Evolutionary conservation across 129 eudicot species (phyloP), one percentile per base, ranked within the genome.

Genomic region (Flaveria robusta): DNA sequence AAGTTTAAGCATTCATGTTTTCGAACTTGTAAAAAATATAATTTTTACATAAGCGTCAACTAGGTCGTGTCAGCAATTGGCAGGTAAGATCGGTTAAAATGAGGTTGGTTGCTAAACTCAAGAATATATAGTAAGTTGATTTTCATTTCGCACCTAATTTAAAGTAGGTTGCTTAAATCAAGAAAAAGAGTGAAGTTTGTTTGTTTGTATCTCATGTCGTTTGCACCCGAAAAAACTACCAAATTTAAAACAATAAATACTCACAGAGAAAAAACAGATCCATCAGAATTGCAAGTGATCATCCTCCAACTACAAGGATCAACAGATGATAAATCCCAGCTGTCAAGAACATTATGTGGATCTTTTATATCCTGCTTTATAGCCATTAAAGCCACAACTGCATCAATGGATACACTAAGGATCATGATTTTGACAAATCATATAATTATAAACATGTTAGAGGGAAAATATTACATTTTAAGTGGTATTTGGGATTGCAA

Each of bases 251-350:
- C 55, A 45, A 27, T 16, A 79, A 22, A 22, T 9, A 81, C 98
- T 84, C 71, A 92, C 98, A 92, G 78, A 81, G 92, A 88, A 78
- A 95, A 88, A 77, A 93, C 98, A 64, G 79, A 93, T 77, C 96
- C 88, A 82, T 93, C 97, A 31, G 82, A 45, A 63, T 86, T 66
- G 79, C 98, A 94, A 6, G 96, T 94, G 63, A 94, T 70, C 97
- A 94, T 91, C 68, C 91, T 84, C 98, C 98, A 94, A 78, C 98
- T 86, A 83, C 98, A 94, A 71, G 98, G 98, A 89, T 94, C 98
- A 55, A 94, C 98, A 71, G 96, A 88, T 31, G 83, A 85, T 3
- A 81, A 79, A 80, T 94, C 98, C 98, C 98, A 94, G 51, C 82
- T 86, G 75, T 94, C 91, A 72, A 94, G 87, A 51, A 91, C 89